These are phyloP conservation scores for Halophytophthora polymorphica DNA, from an alignment of 352 stramenopile species.

Conservation along the genomic window DNA sequence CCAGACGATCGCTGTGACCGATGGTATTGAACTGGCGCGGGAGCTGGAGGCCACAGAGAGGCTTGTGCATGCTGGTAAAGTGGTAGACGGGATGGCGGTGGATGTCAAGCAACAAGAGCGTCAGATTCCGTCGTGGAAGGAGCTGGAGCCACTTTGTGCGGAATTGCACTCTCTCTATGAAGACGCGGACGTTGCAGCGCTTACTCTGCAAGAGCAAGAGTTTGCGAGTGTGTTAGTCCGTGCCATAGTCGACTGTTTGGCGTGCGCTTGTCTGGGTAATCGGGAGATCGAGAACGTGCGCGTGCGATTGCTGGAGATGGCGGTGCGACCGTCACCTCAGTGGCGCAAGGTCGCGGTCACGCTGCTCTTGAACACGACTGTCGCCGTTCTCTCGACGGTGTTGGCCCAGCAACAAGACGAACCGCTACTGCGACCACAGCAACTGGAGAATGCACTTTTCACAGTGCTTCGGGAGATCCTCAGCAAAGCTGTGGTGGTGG, in stretches of 20 bases:
- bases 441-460: slow-evolving; percentile 33
- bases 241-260: slow-evolving; percentile 18
- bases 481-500: slow-evolving; percentile 37
- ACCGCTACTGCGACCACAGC: slow-evolving; percentile 1
- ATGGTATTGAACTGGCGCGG: slow-evolving; percentile 13
- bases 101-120: slow-evolving; percentile 3
- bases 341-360: slow-evolving; percentile 41
- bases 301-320: slow-evolving; percentile 41
- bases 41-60: slow-evolving; percentile 23
- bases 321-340: slow-evolving; percentile 28
- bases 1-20: slow-evolving; percentile 30
- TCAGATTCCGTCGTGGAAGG: slow-evolving; percentile 15
- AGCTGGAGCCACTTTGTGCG: slow-evolving; percentile 31
- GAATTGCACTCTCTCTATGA: slow-evolving; percentile 34
- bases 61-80: slow-evolving; percentile 9
- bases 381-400: slow-evolving; percentile 16
- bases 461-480: slow-evolving; percentile 47
- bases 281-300: slow-evolving; percentile 19
- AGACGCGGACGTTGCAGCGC: slow-evolving; percentile 4
- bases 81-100: background rate
- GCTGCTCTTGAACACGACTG: slow-evolving; percentile 27
- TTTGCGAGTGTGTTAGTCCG: slow-evolving; percentile 21
- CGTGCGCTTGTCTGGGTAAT: slow-evolving; percentile 15
- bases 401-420: slow-evolving; percentile 12
- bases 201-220: slow-evolving; percentile 22